Evolutionary conservation across 2,329 filamentous ascomycete genomes (phyloP).

Genomic region (Cercospora janseana): DNA sequence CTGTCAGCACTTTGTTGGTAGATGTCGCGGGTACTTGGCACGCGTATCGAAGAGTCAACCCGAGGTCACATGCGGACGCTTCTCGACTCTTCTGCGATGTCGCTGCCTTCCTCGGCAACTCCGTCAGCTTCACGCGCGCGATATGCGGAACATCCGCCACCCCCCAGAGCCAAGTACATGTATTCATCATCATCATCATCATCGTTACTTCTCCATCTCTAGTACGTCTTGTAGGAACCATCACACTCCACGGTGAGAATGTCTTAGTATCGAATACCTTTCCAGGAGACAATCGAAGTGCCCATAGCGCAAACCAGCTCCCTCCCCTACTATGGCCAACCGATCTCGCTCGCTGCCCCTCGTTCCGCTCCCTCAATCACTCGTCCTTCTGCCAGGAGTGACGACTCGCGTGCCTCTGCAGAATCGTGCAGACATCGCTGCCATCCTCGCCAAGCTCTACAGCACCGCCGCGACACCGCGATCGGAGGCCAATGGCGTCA

Average conservation of each 20-base stretch:
- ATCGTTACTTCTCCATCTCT: too few relatives aligned
- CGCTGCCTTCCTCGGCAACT: constrained; percentile 13
- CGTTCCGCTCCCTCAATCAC: constrained; percentile 75
- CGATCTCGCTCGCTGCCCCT: constrained; percentile 58
- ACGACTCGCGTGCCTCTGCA: constrained; percentile 81
- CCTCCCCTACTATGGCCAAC: constrained; percentile 5
- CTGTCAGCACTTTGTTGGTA: neutral
- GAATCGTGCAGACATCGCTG: constrained; percentile 81
- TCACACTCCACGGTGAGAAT: too few relatives aligned
- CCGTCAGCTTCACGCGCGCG: constrained; percentile 7
- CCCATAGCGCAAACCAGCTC: neutral
- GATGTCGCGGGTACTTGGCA: neutral
- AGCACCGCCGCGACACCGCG: constrained; percentile 67
- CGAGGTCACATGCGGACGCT: constrained; percentile 8
- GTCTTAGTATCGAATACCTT: neutral
- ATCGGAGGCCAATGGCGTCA: constrained; percentile 64
- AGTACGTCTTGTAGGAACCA: too few relatives aligned
- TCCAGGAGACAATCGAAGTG: neutral
- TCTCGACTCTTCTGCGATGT: constrained; percentile 16
- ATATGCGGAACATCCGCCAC: constrained; percentile 8
- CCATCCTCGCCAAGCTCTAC: constrained; percentile 82
- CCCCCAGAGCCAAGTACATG: neutral
- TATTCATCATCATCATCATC: constrained; percentile 2
- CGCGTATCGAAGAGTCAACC: neutral
- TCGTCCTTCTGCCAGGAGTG: constrained; percentile 81